Base-by-base conservation (phyloP, 257 asterid genomes). In the Salvia miltiorrhiza region DNA sequence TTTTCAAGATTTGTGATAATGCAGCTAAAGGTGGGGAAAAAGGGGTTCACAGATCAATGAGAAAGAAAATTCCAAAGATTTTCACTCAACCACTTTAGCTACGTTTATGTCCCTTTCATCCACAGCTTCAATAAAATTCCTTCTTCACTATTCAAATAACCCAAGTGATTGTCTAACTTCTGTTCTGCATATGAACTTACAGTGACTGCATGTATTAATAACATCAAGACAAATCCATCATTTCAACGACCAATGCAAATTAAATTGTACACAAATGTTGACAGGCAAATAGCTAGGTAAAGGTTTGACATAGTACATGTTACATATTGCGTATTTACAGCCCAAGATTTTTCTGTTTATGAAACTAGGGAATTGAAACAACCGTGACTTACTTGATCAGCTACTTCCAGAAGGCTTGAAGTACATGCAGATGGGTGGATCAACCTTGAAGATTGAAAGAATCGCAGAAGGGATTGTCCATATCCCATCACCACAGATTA, bases 391-490 rank as follows among this genome's bases (percentile, higher is more conserved):
- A 73, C 78, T 58, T 23, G 65, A 49, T 87, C 73, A 88, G 86
- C 86, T 73, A 68, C 90, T 76, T 39, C 65, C 76, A 8, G 98
- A 70, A 24, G 98, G 94, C 9, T 88, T 87, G 71, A 90, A 90
- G 82, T 85, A 84, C 97, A 93, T 93, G 77, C 97, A 93, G 63
- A 93, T 93, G 53, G 98, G 97, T 0, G 98, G 98, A 75, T 90
- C 77, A n/a, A 93, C 63, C 94, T 83, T 87, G 73, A 90, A 87
- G 67, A 90, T 93, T 17, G 98, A 93, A 12, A 93, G 94, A 59
- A 90, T 69, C 9, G 98, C 98, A 17, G 98, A 93, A 0, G 98
- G 98, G 53, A 90, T 86, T 1, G 98, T 93, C 98, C 98, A 90
- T 13, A 90, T 87, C 61, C 98, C 97, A 48, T 90, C 98, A 2